Base-by-base conservation (phyloP, 108 stramenopile genomes). In the Pseudonitzschia multistriata region DNA sequence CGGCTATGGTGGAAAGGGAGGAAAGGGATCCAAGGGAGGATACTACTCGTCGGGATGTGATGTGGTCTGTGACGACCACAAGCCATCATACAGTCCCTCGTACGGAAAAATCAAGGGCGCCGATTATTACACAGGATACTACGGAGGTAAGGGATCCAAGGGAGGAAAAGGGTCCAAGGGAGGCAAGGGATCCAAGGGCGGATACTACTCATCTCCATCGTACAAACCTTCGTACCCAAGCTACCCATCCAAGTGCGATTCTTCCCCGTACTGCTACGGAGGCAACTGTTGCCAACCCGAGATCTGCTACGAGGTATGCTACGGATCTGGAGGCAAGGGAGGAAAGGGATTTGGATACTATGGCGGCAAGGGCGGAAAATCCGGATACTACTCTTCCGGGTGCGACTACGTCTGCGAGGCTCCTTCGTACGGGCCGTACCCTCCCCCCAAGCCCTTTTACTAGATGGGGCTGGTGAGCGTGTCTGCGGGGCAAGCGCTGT, bases 1-100 rank as follows among this genome's bases (percentile, higher is more conserved):
- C 27, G 55, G 31, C 27, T 56, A 56, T 28, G 55, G 55, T 56
- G 55, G 55, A 14, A 56, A 56, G 31, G 55, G 55, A 56, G 55
- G 55, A 56, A 56, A 56, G 31, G 55, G 55, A n/a, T n/a, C n/a
- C n/a, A n/a, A n/a, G n/a, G 10, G 55, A 56, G 55, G 28, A 14
- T 56, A 25, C 25, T 56, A 56, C 27, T 24, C 28, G 8, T 17
- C 25, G 7, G 10, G 7, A 52, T 52, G 50, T 19, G 50, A 52
- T 17, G 21, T 21, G 10, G 25, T 52, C 50, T 52, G 50, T 37
- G 37, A 37, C 50, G 50, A n/a, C n/a, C n/a, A n/a, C n/a, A n/a
- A 52, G 25, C 50, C 50, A 0, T 25, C 21, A 29, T 33, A 56
- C 28, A 11, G 34, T 33, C n/a, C 29, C 19, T 19, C 57, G 33